Conservation (phyloP, 2,329 filamentous ascomycete genomes). For the Monosporascus ibericus region DNA sequence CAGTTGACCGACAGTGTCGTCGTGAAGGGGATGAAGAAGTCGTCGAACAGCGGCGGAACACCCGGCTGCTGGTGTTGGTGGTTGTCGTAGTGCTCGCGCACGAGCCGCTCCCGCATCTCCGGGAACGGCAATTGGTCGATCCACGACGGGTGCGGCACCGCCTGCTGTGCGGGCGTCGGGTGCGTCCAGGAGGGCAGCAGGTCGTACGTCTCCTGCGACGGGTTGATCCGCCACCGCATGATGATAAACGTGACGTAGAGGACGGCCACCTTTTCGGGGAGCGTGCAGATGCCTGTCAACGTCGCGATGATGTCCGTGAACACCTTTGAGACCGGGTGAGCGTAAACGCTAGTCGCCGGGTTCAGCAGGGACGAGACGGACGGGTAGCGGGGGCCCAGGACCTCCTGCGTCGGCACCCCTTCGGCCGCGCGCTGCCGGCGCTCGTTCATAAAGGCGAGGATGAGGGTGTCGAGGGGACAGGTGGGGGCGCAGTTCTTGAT, state of each 20-base stretch:
- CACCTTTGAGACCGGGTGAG: slow-evolving; percentile 75
- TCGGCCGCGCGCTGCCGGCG: slow-evolving; percentile 60
- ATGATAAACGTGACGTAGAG: slow-evolving; percentile 82
- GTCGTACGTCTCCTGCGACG: slow-evolving; percentile 73
- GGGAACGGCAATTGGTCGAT: slow-evolving; percentile 79
- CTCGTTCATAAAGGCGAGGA: slow-evolving; percentile 72
- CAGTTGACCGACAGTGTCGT: slow-evolving; percentile 73
- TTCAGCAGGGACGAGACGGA: slow-evolving; percentile 75
- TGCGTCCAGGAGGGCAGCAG: slow-evolving; percentile 68
- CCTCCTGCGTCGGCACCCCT: slow-evolving; percentile 56
- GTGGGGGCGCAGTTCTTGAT: slow-evolving; percentile 61
- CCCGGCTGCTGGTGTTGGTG: slow-evolving; percentile 4
- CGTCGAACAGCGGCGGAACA: slow-evolving; percentile 57
- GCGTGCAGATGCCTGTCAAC: slow-evolving; percentile 72
- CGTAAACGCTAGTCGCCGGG: slow-evolving; percentile 53
- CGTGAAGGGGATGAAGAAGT: slow-evolving; percentile 80
- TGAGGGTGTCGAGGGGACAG: slow-evolving; percentile 71
- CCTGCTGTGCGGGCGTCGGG: slow-evolving; percentile 61
- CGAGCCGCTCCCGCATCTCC: slow-evolving; percentile 56
- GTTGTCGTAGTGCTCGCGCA: slow-evolving; percentile 8
- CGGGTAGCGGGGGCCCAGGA: slow-evolving; percentile 73
- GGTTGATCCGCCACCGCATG: slow-evolving; percentile 80
- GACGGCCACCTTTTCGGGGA: slow-evolving; percentile 77
- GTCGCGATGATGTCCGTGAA: slow-evolving; percentile 79
- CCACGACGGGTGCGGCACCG: slow-evolving; percentile 69